These are phyloP conservation scores for Pythium pyrilobum DNA, from an alignment of 352 stramenopile genomes.

Conservation along the genomic window DNA sequence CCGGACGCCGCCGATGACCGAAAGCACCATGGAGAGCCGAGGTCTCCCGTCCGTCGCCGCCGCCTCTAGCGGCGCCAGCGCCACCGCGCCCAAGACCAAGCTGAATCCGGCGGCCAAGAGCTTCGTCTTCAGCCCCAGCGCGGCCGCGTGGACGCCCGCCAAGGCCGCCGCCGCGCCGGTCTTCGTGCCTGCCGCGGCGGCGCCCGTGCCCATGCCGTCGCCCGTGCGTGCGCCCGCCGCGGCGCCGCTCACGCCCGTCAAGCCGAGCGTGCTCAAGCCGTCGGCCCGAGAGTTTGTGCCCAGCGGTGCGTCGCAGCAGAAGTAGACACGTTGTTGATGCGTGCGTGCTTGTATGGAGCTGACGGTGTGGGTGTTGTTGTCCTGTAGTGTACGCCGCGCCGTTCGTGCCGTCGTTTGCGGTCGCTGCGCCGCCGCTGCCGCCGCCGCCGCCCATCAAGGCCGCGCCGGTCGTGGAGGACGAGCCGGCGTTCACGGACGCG, in stretches of 20 bases:
- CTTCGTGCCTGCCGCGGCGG: not conserved
- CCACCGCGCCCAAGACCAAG: constrained; percentile 26
- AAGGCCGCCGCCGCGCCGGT: not conserved
- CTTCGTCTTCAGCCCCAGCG: constrained; percentile 60
- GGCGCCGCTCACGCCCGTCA: constrained; percentile 11
- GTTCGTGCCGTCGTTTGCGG: constrained; percentile 26
- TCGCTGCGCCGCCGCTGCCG: constrained; percentile 17
- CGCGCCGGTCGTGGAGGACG: constrained; percentile 2
- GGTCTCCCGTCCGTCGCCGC: constrained; percentile 2
- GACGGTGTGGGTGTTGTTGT: too few relatives aligned
- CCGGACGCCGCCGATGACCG: constrained; percentile 11
- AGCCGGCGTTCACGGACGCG: constrained; percentile 17
- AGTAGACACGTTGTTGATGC: constrained; percentile 9
- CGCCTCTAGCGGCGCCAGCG: not conserved
- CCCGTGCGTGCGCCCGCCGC: not conserved
- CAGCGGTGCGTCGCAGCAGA: constrained; percentile 25
- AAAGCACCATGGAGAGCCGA: constrained; percentile 15
- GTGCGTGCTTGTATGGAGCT: too few relatives aligned
- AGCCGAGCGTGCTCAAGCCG: constrained; percentile 41
- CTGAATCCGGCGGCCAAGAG: constrained; percentile 52
- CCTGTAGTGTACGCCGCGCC: constrained; percentile 9
- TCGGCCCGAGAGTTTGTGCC: constrained; percentile 59
- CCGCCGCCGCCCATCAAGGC: constrained; percentile 4
- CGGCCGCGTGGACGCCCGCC: constrained; percentile 43
- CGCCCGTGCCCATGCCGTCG: not conserved